Evolutionary conservation across 2,329 filamentous ascomycete genomes (phyloP), one percentile per base, ranked within the genome.

Genomic region (Aspergillus brasiliensis): DNA sequence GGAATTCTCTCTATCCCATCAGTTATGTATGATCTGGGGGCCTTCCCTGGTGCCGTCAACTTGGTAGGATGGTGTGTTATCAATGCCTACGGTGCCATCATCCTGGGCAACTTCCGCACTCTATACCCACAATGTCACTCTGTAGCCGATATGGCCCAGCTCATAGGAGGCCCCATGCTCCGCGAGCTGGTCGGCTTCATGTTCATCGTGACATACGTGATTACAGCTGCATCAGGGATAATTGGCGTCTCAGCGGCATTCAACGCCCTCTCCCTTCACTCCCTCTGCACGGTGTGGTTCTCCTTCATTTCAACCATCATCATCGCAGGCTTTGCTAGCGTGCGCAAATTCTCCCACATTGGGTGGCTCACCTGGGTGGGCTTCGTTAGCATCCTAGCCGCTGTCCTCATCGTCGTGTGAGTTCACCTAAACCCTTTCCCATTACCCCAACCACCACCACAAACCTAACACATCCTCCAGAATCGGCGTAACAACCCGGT

Each of bases 341-440:
- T 86, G 5, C 81, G 85, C 62, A 88, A 84, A 58, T 83, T 87
- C 65, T 79, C 84, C 54, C 83, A 86, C 65, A 83, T 88, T 59
- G 84, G 82, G 2, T 88, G 84, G 83, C 73, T 88, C 46, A 86
- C 84, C 0, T 88, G 84, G 82, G 81, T 80, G 10, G 86, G 86
- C 0, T 87, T 88, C 65, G 59, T 80, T 4, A 84, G 81, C 27
- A 82, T 88, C 38, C 87, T 84, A 64, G 73, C 80, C 15, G 85
- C 86, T 3, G 81, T 87, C 0, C 81, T 86, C 60, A 84, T 86
- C 56, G 77, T 86, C 49, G 83, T 86, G 66, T 70, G 62, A 25
- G 64, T 60, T 11, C 10, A n/a, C 21, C 21, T n/a, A 8, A 3
- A 21, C 3, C 23, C 37, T 19, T 6, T 25, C 37, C 4, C 15